These are phyloP conservation scores for Pilatotrama ljubarskyi DNA, from an alignment of 768 basidiomycete species.

Conservation along the genomic window DNA sequence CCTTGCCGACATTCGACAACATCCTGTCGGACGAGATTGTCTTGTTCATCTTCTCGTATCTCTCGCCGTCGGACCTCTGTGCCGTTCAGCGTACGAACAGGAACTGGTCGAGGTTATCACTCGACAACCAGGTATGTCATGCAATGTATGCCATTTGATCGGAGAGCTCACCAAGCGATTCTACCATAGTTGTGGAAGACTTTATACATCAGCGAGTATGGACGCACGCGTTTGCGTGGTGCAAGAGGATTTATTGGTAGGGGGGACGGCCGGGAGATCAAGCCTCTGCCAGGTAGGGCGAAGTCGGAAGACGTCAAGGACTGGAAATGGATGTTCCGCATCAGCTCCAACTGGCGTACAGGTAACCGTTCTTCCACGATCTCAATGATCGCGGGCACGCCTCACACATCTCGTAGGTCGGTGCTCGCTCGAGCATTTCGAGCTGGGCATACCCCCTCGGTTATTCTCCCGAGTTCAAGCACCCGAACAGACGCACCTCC, in stretches of 20 bases:
- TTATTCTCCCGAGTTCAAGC: constrained; percentile 4
- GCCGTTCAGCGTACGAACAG: constrained; percentile 57
- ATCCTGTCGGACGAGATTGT: constrained; percentile 76
- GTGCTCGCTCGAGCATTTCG: constrained; percentile 44
- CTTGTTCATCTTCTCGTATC: constrained; percentile 69
- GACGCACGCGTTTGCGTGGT: constrained; percentile 67
- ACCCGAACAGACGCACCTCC: constrained; percentile 39
- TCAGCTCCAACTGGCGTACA: constrained; percentile 79
- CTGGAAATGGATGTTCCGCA: constrained; percentile 89
- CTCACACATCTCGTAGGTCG: constrained; percentile 49
- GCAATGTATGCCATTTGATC: neutral
- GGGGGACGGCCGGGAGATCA: constrained; percentile 58
- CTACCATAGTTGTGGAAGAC: constrained; percentile 60
- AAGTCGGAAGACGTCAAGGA: constrained; percentile 45
- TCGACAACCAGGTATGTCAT: constrained; percentile 61
- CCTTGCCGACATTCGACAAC: constrained; percentile 43
- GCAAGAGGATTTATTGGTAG: constrained; percentile 59
- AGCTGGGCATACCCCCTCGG: neutral
- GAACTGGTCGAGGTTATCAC: constrained; percentile 66
- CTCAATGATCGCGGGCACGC: neutral
- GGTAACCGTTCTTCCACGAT: constrained; percentile 45
- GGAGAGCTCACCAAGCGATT: constrained; percentile 10
- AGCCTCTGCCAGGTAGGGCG: constrained; percentile 56
- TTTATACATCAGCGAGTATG: constrained; percentile 64
- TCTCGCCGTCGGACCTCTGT: constrained; percentile 70